Evolutionary conservation across 1,284 basidiomycete species (phyloP).

Genomic region (Trichosporon sp.): DNA sequence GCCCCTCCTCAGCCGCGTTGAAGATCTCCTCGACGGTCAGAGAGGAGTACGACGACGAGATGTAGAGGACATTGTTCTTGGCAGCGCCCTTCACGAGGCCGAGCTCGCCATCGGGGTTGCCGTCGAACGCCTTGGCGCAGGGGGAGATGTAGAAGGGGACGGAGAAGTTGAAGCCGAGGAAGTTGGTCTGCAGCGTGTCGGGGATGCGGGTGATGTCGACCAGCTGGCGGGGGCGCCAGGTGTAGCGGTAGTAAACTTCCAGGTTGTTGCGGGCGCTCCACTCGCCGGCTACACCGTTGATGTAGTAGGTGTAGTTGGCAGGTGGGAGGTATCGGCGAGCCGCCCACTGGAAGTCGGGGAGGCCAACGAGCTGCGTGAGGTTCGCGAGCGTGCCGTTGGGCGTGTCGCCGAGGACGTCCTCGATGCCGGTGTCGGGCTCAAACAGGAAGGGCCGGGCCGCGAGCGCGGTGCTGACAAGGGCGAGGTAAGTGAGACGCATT

Average conservation of each 20-base stretch:
- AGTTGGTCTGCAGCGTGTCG: neutral
- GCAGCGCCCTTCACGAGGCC: constrained; percentile 49
- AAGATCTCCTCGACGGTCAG: constrained; percentile 30
- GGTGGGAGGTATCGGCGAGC: neutral
- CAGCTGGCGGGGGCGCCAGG: neutral
- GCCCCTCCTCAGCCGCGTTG: constrained; percentile 18
- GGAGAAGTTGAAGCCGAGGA: constrained; percentile 14
- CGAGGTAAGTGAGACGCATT: neutral
- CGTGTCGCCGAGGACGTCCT: neutral
- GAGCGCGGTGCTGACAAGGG: neutral
- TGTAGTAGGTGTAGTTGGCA: neutral
- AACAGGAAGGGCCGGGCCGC: neutral
- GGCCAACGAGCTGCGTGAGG: neutral
- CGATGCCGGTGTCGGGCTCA: neutral
- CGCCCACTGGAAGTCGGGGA: constrained; percentile 1
- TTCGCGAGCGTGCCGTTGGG: neutral
- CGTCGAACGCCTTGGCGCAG: constrained; percentile 51
- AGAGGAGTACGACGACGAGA: constrained; percentile 40
- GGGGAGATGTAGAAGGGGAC: constrained; percentile 52
- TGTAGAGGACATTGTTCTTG: constrained; percentile 41
- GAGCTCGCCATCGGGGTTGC: constrained; percentile 54
- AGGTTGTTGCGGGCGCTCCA: neutral
- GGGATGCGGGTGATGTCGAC: neutral
- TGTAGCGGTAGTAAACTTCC: constrained; percentile 1
- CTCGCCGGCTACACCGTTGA: neutral